Base-by-base conservation (phyloP, 2,329 filamentous ascomycete genomes). In the Sphaerostilbella broomeana region DNA sequence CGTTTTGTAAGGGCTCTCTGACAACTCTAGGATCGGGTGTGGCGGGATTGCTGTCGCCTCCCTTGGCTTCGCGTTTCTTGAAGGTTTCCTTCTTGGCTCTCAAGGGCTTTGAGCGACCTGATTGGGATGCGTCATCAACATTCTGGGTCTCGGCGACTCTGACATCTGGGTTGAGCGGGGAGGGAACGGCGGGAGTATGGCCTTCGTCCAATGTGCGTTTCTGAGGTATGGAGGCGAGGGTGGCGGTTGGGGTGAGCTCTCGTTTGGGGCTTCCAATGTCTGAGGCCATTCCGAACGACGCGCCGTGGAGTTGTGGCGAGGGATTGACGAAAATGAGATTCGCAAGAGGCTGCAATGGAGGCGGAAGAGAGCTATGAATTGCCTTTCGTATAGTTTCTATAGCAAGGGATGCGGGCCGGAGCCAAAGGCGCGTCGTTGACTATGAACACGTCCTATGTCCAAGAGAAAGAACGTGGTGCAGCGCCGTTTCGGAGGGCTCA, bases 151-250 rank as follows among this genome's bases (percentile, higher is more conserved):
- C 66, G 28, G 55, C 55, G 8, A 57, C 50, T 44, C 57, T 75
- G 46, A 72, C 69, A 31, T 82, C 77, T 32, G 80, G 79, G 51
- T 88, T 88, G 46, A 89, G 73, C 19, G 84, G 84, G 9, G 84
- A 89, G 3, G 84, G 78, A 2, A 87, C 70, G 10, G 79, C 72
- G 4, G 84, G 84, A 45, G 73, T 73, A 59, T 88, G 79, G 55
- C 77, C 77, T 51, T 85, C 81, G 45, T 84, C 81, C 20, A 83
- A 68, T 16, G 69, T 65, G 43, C 81, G 78, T 53, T 84, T 84
- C 55, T 81, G 73, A 4, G 79, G 77, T 17, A 81, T 64, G 8
- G 69, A 69, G 35, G 70, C 63, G 58, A 63, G 51, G 5, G 63
- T 53, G 12, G 59, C 51, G 16, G 57, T 58, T 19, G 66, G 62